A percentile compares a stretch with the other conserved stretches of the same genome.
phyloP scores from a whole-genome alignment of 2,329 filamentous ascomycete species.

The Colletotrichum navitas region DNA sequence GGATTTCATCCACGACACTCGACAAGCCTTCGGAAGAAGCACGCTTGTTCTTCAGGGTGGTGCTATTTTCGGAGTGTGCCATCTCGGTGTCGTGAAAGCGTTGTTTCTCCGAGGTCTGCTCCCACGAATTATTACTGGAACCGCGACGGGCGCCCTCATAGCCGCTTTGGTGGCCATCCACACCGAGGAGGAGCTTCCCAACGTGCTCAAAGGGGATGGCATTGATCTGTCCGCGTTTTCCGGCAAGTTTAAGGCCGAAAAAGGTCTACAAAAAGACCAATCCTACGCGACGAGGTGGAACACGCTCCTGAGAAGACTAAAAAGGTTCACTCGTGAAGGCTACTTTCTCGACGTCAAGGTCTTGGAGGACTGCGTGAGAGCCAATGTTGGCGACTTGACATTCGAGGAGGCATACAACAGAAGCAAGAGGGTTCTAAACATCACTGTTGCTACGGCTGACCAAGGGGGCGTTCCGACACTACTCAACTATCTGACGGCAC shows the following conservation, averaged over 20 bases:
- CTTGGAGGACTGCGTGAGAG: constrained; percentile 84
- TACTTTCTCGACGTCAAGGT: constrained; percentile 87
- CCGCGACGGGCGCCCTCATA: constrained; percentile 89
- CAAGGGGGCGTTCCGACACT: constrained; percentile 84
- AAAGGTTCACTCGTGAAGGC: constrained; percentile 79
- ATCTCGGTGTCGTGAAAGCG: constrained; percentile 90
- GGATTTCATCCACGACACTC: constrained; percentile 86
- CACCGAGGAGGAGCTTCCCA: constrained; percentile 85
- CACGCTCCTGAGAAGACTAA: constrained; percentile 75
- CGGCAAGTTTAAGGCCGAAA: constrained; percentile 49
- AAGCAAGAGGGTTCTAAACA: constrained; percentile 90
- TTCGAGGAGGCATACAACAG: constrained; percentile 92
- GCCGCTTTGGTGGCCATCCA: constrained; percentile 90
- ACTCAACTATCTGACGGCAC: constrained; percentile 92
- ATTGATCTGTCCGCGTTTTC: constrained; percentile 86
- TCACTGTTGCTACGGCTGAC: constrained; percentile 84
- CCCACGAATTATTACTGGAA: constrained; percentile 91
- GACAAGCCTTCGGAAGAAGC: constrained; percentile 88
- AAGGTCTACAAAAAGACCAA: constrained; percentile 51
- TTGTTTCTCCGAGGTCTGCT: constrained; percentile 83
- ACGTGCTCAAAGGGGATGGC: constrained; percentile 80
- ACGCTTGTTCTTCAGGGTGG: constrained; percentile 90
- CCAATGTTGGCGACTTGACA: constrained; percentile 88
- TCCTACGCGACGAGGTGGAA: constrained; percentile 60
- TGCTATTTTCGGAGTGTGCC: constrained; percentile 90